Conservation (phyloP, 345 rosid genomes). For the Barbarea vulgaris region DNA sequence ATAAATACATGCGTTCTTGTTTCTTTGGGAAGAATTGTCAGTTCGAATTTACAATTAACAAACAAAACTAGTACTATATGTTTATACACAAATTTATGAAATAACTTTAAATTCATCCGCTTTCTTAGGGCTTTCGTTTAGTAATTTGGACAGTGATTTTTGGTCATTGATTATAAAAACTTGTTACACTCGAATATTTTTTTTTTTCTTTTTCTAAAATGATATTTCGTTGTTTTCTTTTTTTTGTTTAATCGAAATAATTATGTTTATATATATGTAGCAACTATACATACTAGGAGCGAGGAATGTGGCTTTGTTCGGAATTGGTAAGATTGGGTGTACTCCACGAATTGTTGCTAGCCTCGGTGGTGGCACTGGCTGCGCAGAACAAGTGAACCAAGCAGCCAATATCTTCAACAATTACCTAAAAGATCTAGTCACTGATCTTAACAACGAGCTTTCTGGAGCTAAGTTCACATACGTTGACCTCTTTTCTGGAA, state of each 20-base stretch:
- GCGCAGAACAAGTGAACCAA: slow-evolving; percentile 39
- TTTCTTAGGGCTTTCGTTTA: not conserved
- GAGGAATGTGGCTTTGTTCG: slow-evolving; percentile 41
- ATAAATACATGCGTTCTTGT: not conserved
- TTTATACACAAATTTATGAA: not conserved
- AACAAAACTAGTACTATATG: not conserved
- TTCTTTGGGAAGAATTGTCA: not conserved
- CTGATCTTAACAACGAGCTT: slow-evolving; percentile 17
- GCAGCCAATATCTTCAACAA: slow-evolving; percentile 39
- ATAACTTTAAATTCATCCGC: not conserved
- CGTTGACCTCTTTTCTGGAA: slow-evolving; percentile 34
- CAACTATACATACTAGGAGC: slow-evolving; percentile 37
- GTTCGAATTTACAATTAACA: not conserved
- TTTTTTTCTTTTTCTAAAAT: too few species aligned
- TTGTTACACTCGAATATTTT: not conserved
- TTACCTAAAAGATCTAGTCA: slow-evolving; percentile 26
- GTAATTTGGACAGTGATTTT: not conserved
- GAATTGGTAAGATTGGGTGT: slow-evolving; percentile 44
- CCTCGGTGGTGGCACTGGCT: slow-evolving; percentile 29
- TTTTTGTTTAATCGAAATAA: not conserved
- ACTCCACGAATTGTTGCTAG: slow-evolving; percentile 21
- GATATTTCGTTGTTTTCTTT: too few species aligned
- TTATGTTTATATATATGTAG: slow-evolving; percentile 12
- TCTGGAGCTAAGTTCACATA: slow-evolving; percentile 33
- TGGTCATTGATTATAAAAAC: not conserved